Percentiles rank a stretch among this genome's conserved stretches.
Evolutionary conservation across 352 stramenopile genomes (phyloP).

Genomic region (Bremia lactucae): DNA sequence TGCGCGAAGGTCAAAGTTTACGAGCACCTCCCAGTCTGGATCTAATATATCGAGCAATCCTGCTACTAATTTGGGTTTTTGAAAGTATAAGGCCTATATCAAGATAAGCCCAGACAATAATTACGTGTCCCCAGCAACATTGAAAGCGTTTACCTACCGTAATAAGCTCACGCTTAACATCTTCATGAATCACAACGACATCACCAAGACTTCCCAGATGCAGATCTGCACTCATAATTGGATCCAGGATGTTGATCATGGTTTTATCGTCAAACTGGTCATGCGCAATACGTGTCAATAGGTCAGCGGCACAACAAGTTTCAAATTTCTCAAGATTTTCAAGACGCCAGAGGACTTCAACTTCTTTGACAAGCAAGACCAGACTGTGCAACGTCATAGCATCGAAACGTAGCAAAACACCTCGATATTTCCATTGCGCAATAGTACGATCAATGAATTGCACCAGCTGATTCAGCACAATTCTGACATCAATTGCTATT

Average conservation of each 20-base stretch:
- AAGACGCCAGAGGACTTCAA: constrained; percentile 25
- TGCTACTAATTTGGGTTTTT: constrained; percentile 36
- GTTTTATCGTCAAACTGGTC: constrained; percentile 17
- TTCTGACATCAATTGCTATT: constrained; percentile 17
- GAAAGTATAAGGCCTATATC: constrained; percentile 45
- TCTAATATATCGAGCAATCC: constrained; percentile 37
- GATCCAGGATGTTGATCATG: constrained; percentile 35
- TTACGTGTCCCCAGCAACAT: not conserved
- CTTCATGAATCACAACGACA: constrained; percentile 15
- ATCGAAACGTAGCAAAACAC: constrained; percentile 21
- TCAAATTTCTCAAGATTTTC: not conserved
- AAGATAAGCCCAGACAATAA: constrained; percentile 2
- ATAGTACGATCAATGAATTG: constrained; percentile 20
- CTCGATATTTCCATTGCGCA: constrained; percentile 17
- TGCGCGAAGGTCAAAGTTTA: constrained; percentile 19
- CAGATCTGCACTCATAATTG: constrained; percentile 28
- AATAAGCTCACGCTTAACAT: constrained; percentile 35
- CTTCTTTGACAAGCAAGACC: constrained; percentile 38
- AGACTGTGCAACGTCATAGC: constrained; percentile 28
- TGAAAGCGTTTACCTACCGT: constrained; percentile 22
- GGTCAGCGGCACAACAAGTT: not conserved
- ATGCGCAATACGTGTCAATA: constrained; percentile 20
- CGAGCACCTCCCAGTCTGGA: constrained; percentile 44
- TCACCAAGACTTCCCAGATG: constrained; percentile 22
- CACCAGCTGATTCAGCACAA: constrained; percentile 15